Evolutionary conservation across 2,329 filamentous ascomycete species (phyloP), one percentile per base, ranked within the genome.

Genomic region (Verticillium klebahnii): DNA sequence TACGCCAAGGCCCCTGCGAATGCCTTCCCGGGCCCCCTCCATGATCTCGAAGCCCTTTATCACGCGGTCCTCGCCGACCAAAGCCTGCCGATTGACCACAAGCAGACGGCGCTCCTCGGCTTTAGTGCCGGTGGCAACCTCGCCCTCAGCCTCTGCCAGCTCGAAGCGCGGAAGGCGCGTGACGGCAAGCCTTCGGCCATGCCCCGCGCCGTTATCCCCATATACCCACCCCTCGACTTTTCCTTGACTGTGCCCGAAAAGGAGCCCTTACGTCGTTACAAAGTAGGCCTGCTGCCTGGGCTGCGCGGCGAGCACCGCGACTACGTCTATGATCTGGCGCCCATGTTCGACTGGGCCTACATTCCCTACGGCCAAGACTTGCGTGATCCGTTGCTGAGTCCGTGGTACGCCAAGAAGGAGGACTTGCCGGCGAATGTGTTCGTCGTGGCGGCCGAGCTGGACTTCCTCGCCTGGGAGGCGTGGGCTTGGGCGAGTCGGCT

Each of bases 71-170:
- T 84, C 11, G 67, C 70, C 7, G 81, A 85, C 68, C 32, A 67
- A 0, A 67, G 70, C 0, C 74, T 85, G 0, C 80, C 80, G 2
- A 75, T 84, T 64, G 80, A 85, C 68, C 65, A 67, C 8, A 59
- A 65, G 2, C 70, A 71, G 25, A 72, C 83, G 5, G 75, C 76
- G 0, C 63, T 85, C 0, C 75, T 72, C 1, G 82, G 82, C 11
- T 84, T 80, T 70, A 81, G 79, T 37, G 82, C 82, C 0, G 82
- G 83, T 31, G 83, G 76, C 2, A 84, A 82, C 66, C 71, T 85
- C 1, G 67, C 76, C 1, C 70, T 84, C 0, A 69, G 73, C 7
- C 75, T 75, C 0, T 67, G 74, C 15, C 79, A 82, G 65, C 66
- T 78, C 11, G 72, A 74, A 0, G 32, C 62, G 17, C 17, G 45